Evolutionary conservation across 1,284 basidiomycete species (phyloP).

Genomic region (Volvariella volvacea): DNA sequence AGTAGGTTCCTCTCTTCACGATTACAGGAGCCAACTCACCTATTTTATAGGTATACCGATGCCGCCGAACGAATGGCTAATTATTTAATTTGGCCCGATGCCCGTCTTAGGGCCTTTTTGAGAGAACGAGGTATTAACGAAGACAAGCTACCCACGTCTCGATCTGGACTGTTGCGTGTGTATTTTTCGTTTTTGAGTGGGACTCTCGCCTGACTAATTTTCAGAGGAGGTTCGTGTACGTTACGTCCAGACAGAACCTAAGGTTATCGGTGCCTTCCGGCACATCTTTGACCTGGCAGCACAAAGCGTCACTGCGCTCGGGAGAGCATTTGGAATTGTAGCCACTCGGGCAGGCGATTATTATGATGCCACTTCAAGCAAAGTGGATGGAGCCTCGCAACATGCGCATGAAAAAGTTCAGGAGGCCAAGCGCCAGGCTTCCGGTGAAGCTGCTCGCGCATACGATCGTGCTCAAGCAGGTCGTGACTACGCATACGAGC

Average conservation of each 20-base stretch:
- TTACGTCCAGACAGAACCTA: constrained; percentile 58
- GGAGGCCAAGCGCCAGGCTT: constrained; percentile 5
- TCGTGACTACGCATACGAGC: background rate
- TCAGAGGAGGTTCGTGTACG: constrained; percentile 72
- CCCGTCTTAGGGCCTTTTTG: constrained; percentile 78
- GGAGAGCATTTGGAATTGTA: background rate
- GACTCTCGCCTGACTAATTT: constrained; percentile 3
- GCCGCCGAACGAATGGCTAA: constrained; percentile 37
- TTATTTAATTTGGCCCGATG: constrained; percentile 87
- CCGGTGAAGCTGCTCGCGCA: background rate
- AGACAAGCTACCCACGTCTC: constrained; percentile 50
- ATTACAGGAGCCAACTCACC: constrained; percentile 10
- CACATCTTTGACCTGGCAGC: constrained; percentile 7
- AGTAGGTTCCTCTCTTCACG: constrained; percentile 30
- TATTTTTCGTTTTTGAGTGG: background rate
- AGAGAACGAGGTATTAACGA: constrained; percentile 70
- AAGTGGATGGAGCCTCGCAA: constrained; percentile 12
- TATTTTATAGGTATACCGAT: constrained; percentile 33
- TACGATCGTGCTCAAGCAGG: too few relatives aligned
- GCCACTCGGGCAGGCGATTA: background rate
- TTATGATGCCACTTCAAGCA: constrained; percentile 6
- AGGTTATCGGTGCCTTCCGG: constrained; percentile 47
- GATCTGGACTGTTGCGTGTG: constrained; percentile 69
- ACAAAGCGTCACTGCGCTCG: background rate
- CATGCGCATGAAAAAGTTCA: constrained; percentile 12